A percentile compares a stretch with the other conserved stretches of the same genome.
Evolutionary conservation across 1,139 yeast genomes (phyloP).

Genomic region (Yamadazyma atlantica): DNA sequence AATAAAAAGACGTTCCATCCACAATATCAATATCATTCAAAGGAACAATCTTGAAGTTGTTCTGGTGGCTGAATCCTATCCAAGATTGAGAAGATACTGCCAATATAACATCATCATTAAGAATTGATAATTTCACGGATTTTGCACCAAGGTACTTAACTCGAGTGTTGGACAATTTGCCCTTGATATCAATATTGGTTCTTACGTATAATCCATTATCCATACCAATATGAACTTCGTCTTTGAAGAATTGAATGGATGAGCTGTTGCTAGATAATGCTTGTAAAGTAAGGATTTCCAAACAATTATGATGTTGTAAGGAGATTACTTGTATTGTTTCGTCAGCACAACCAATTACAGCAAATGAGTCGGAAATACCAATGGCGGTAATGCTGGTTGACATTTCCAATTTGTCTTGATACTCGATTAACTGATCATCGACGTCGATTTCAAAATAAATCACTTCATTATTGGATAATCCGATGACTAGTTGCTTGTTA

Average conservation of each 20-base stretch:
- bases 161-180: constrained; percentile 65
- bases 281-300: constrained; percentile 66
- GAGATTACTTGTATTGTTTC: constrained; percentile 70
- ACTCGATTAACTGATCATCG: constrained; percentile 67
- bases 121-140: constrained; percentile 46
- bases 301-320: constrained; percentile 58
- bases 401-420: constrained; percentile 60
- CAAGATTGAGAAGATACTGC: constrained; percentile 49
- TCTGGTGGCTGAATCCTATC: constrained; percentile 25
- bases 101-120: constrained; percentile 26
- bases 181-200: constrained; percentile 50
- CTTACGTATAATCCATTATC: constrained; percentile 77
- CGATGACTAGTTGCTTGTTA: constrained; percentile 66
- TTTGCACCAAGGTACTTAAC: constrained; percentile 73
- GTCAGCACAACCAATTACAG: constrained; percentile 73
- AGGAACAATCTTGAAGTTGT: constrained; percentile 42
- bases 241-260: constrained; percentile 42
- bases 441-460: constrained; percentile 81
- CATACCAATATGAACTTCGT: constrained; percentile 71
- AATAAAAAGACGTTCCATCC: constrained; percentile 52
- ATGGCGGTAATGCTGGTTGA: constrained; percentile 54
- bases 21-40: constrained; percentile 30
- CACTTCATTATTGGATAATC: constrained; percentile 69
- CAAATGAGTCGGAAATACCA: constrained; percentile 38
- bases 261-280: constrained; percentile 61